phyloP scores from a whole-genome alignment of 2,329 filamentous ascomycete species.

The Tolypocladium capitatum region DNA sequence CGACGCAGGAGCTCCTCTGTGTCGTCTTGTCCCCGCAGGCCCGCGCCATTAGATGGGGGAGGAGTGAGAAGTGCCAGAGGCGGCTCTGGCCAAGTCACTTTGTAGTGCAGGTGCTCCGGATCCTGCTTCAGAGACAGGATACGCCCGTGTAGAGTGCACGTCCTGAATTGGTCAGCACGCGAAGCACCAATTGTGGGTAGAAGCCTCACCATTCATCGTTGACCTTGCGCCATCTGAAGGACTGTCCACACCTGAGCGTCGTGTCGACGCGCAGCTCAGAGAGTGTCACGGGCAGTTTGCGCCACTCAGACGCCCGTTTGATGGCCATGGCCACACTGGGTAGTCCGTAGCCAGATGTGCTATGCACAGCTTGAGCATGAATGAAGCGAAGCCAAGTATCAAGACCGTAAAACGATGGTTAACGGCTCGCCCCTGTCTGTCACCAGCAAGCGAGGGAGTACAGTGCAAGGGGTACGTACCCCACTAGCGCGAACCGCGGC shows the following conservation, averaged over 20 bases:
- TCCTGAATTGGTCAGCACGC: constrained; percentile 30
- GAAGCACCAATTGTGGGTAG: not conserved
- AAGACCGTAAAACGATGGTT: not conserved
- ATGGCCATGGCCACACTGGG: constrained; percentile 17
- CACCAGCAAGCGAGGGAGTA: not conserved
- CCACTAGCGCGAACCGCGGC: not conserved
- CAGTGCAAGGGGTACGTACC: not conserved
- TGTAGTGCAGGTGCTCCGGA: constrained; percentile 63
- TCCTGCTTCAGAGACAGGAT: constrained; percentile 81
- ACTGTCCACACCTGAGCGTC: constrained; percentile 86
- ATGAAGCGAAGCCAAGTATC: too few relatives aligned
- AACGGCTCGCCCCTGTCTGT: too few relatives aligned
- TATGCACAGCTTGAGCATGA: not conserved
- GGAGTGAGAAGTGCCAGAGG: constrained; percentile 5
- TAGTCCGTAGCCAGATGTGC: not conserved
- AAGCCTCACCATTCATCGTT: constrained; percentile 62
- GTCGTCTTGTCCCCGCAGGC: constrained; percentile 38
- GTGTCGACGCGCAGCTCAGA: constrained; percentile 90
- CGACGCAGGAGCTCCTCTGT: constrained; percentile 62
- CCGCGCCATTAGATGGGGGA: constrained; percentile 1
- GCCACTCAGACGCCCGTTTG: constrained; percentile 60
- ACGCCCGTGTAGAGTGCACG: constrained; percentile 73
- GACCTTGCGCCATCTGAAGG: constrained; percentile 86
- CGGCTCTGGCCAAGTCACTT: constrained; percentile 44
- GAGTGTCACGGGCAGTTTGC: constrained; percentile 68